Evolutionary conservation across 73 alveolate species (phyloP).

Genomic region (Paramecium tetraurelia): DNA sequence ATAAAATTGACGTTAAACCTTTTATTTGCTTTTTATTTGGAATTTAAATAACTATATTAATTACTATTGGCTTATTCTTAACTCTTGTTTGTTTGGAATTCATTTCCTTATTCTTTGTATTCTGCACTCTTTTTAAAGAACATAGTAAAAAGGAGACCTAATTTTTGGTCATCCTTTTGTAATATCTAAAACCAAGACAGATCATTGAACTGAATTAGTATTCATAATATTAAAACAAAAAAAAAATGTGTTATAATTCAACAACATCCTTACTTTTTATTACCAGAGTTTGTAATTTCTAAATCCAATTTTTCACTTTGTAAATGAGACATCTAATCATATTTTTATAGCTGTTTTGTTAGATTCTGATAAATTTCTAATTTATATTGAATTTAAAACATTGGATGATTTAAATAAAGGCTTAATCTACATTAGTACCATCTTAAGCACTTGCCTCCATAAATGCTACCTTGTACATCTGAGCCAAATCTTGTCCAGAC

Average conservation of each 20-base stretch:
- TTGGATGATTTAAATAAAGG: conserved; percentile 64
- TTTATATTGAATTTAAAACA: background rate
- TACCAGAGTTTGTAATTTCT: background rate
- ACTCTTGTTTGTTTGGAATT: background rate
- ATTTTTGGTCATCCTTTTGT: too few relatives aligned
- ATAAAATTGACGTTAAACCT: background rate
- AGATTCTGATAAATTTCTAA: conserved; percentile 37
- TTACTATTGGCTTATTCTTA: background rate
- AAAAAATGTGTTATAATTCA: background rate
- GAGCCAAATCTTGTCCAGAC: conserved; percentile 75
- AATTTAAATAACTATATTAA: background rate
- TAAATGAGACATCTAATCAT: conserved; percentile 21
- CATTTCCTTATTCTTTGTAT: too few relatives aligned
- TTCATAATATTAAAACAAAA: background rate
- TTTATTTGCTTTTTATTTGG: background rate
- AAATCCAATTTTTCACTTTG: background rate
- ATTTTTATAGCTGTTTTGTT: background rate
- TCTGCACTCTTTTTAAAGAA: too few relatives aligned
- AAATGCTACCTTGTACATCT: conserved; percentile 68
- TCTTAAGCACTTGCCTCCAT: conserved; percentile 85
- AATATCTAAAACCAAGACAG: too few relatives aligned
- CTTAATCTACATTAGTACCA: conserved; percentile 77
- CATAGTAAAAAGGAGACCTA: too few relatives aligned
- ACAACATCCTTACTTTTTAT: conserved; percentile 20
- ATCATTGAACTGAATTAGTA: too few relatives aligned